Evolutionary conservation across 306 rosid genomes (phyloP).

Genomic region (Vigna mungo): DNA sequence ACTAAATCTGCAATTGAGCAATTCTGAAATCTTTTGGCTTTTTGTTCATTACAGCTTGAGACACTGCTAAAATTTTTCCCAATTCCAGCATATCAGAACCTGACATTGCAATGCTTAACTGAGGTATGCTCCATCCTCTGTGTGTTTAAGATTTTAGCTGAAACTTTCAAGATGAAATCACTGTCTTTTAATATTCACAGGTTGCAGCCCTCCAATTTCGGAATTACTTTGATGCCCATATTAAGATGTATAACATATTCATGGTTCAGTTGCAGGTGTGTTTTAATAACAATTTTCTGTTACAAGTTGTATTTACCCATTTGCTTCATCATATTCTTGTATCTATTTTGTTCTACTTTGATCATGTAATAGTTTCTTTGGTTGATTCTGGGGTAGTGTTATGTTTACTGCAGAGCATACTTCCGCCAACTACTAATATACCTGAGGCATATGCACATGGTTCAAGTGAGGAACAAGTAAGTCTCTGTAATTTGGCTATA

Average conservation of each 20-base stretch:
- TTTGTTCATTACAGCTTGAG: slow-evolving; percentile 68
- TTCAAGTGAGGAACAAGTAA: slow-evolving; percentile 80
- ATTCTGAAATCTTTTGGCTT: slow-evolving; percentile 30
- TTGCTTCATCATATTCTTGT: background rate
- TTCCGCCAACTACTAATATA: slow-evolving; percentile 75
- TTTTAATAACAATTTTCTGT: background rate
- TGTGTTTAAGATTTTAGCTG: background rate
- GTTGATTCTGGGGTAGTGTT: slow-evolving; percentile 14
- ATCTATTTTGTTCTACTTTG: slow-evolving; percentile 2
- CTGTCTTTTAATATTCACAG: slow-evolving; percentile 50
- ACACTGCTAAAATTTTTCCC: slow-evolving; percentile 86
- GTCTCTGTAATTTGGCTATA: background rate
- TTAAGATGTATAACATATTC: slow-evolving; percentile 82
- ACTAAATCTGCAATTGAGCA: slow-evolving; percentile 16
- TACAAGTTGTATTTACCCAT: background rate
- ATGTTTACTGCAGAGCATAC: slow-evolving; percentile 61
- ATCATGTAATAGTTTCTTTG: background rate
- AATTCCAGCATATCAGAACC: slow-evolving; percentile 74
- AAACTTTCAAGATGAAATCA: slow-evolving; percentile 17
- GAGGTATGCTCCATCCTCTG: slow-evolving; percentile 60
- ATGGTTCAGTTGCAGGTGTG: slow-evolving; percentile 87
- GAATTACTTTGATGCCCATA: slow-evolving; percentile 69
- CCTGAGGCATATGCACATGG: slow-evolving; percentile 88
- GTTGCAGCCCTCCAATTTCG: slow-evolving; percentile 88
- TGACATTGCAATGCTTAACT: slow-evolving; percentile 82